phyloP scores from a whole-genome alignment of 2,329 filamentous ascomycete genomes.

The Coleophoma crateriformis region DNA sequence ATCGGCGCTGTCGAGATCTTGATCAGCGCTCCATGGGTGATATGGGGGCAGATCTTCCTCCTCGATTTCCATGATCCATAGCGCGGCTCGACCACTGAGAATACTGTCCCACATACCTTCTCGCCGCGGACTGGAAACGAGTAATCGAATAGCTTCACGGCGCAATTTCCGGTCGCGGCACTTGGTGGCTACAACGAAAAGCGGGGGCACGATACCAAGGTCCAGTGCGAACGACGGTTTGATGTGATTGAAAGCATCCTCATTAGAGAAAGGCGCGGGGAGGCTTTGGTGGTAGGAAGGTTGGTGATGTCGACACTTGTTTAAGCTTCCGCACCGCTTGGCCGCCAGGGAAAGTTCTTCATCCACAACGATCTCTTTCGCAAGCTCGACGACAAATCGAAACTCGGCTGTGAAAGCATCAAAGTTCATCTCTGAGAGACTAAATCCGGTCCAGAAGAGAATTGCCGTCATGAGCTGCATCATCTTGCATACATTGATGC shows the following conservation, averaged over 20 bases:
- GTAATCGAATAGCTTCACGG: slow-evolving; percentile 53
- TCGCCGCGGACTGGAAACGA: slow-evolving; percentile 52
- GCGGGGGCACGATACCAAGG: slow-evolving; percentile 56
- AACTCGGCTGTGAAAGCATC: slow-evolving; percentile 49
- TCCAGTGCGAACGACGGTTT: slow-evolving; percentile 49
- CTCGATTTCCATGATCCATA: slow-evolving; percentile 16
- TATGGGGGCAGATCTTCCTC: slow-evolving; percentile 6
- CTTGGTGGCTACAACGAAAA: slow-evolving; percentile 60
- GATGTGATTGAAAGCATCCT: slow-evolving; percentile 48
- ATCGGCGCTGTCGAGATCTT: not conserved
- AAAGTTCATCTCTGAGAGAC: slow-evolving; percentile 51
- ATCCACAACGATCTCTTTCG: slow-evolving; percentile 51
- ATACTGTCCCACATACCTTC: slow-evolving; percentile 62
- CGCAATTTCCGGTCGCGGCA: slow-evolving; percentile 52
- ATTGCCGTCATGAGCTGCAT: slow-evolving; percentile 52
- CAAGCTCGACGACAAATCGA: slow-evolving; percentile 49
- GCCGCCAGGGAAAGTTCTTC: slow-evolving; percentile 47
- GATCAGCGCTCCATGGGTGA: not conserved
- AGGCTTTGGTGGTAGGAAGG: slow-evolving; percentile 28
- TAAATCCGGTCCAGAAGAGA: slow-evolving; percentile 56
- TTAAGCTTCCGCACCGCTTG: slow-evolving; percentile 48
- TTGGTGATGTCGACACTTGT: slow-evolving; percentile 55
- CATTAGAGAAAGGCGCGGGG: slow-evolving; percentile 31
- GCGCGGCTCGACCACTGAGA: slow-evolving; percentile 54
- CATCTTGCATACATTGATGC: slow-evolving; percentile 58